Base-by-base conservation (phyloP, 208 protist species). In the Baffinella frigidus region DNA sequence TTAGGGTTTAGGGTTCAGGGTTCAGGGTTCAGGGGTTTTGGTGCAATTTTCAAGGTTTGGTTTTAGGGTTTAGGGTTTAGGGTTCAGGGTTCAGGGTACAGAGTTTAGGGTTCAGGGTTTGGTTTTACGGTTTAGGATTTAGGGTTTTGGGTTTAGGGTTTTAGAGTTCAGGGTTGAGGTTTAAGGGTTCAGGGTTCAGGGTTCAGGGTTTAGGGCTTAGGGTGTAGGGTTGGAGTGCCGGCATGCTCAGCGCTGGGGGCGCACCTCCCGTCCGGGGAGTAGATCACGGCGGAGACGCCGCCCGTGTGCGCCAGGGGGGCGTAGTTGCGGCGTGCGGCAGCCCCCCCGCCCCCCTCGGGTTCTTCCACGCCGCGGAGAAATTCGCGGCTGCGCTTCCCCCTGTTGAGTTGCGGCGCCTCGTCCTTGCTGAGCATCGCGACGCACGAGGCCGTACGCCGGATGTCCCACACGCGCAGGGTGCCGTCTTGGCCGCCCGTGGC, bases 391-490 rank as follows among this genome's bases (percentile, higher is more conserved):
- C 39, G 2, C 71, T 14, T 4, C 24, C 71, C 0, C 56, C 17
- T 64, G 24, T n/a, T 3, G 9, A 64, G 3, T n/a, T n/a, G 43
- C 11, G 71, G 71, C 2, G 24, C 43, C 20, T 48, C 71, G 11
- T 80, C 71, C 24, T 20, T 30, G 43, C 71, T 80, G 71, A 80
- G 71, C 36, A 80, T 50, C 24, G 71, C 71, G 24, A 80, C 3
- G 20, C 71, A 80, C 24, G 24, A 36, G 41, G 71, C 71, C 24
- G 39, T 67, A n/a, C 50, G 77, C 27, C 77, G 77, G 39, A 87
- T 67, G 77, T 87, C 77, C 77, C 77, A 87, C 24, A 87, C 27
- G 30, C 71, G 36, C 71, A 50, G 56, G 24, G 56, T 64, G 17
- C 56, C 56, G 17, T 64, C 56, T n/a, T 33, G 3, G 17, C 56